A percentile compares a stretch with the other conserved stretches of the same genome.
phyloP scores from a whole-genome alignment of 345 rosid genomes.

The Isatis tinctoria region DNA sequence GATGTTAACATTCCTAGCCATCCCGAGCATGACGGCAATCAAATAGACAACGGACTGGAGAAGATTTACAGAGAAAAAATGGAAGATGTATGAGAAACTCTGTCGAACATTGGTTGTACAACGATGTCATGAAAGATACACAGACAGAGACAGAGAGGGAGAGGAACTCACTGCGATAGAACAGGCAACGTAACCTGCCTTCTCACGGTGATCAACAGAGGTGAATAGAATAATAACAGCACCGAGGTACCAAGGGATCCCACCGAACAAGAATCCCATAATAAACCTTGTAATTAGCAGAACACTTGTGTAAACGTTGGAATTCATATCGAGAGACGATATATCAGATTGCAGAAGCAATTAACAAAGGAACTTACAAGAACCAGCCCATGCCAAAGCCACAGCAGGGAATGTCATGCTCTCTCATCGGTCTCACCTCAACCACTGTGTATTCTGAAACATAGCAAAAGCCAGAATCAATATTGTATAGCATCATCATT shows the following conservation, averaged over 20 bases:
- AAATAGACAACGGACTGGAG: slow-evolving; percentile 58
- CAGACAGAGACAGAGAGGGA: too few relatives aligned
- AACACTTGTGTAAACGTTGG: too few relatives aligned
- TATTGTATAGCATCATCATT: background rate
- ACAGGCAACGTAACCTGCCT: slow-evolving; percentile 84
- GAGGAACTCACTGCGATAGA: slow-evolving; percentile 59
- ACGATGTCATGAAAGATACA: too few relatives aligned
- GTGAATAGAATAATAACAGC: slow-evolving; percentile 52
- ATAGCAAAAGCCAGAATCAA: slow-evolving; percentile 8
- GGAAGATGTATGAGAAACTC: background rate
- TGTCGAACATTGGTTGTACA: too few relatives aligned
- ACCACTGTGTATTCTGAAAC: slow-evolving; percentile 54
- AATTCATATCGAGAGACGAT: too few relatives aligned
- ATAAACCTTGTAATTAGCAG: too few relatives aligned
- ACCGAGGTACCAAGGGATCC: slow-evolving; percentile 84
- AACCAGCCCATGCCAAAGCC: slow-evolving; percentile 93
- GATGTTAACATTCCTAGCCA: slow-evolving; percentile 41
- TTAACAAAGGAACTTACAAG: slow-evolving; percentile 46
- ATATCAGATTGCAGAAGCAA: background rate
- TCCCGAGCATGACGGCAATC: slow-evolving; percentile 57
- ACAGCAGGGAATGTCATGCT: slow-evolving; percentile 65
- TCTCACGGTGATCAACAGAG: slow-evolving; percentile 65
- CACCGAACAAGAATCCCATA: slow-evolving; percentile 77
- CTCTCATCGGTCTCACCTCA: slow-evolving; percentile 47
- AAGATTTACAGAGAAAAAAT: background rate